These are phyloP conservation scores for Solanum sejunctum DNA, from an alignment of 257 asterid genomes.

Conservation along the genomic window DNA sequence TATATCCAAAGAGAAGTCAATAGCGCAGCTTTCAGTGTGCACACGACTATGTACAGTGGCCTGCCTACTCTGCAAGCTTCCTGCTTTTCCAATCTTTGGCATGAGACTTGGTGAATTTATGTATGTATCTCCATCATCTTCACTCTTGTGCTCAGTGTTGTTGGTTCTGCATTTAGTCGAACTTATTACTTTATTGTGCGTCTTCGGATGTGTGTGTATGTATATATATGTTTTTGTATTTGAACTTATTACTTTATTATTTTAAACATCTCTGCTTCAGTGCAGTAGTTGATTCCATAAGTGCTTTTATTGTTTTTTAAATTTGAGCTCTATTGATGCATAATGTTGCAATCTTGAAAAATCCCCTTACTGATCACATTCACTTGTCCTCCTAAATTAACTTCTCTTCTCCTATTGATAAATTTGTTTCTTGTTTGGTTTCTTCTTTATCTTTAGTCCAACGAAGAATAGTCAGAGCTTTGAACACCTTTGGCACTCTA, in stretches of 20 bases:
- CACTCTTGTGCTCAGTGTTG: too few species aligned
- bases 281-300: too few species aligned
- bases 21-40: constrained; percentile 97
- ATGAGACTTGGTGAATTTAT: constrained; percentile 59
- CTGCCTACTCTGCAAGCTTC: constrained; percentile 92
- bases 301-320: too few species aligned
- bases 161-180: too few species aligned
- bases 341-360: too few species aligned
- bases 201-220: too few species aligned
- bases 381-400: neutral
- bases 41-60: constrained; percentile 91
- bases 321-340: too few species aligned
- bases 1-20: constrained; percentile 82
- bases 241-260: too few species aligned
- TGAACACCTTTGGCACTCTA: constrained; percentile 72
- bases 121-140: too few species aligned
- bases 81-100: constrained; percentile 96
- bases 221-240: too few species aligned
- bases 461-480: constrained; percentile 35
- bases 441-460: constrained; percentile 27
- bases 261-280: too few species aligned
- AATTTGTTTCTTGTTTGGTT: neutral
- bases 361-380: neutral
- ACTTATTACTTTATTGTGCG: too few species aligned
- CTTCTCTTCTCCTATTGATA: neutral